phyloP scores from a whole-genome alignment of 768 basidiomycete species.

The Vararia minispora region DNA sequence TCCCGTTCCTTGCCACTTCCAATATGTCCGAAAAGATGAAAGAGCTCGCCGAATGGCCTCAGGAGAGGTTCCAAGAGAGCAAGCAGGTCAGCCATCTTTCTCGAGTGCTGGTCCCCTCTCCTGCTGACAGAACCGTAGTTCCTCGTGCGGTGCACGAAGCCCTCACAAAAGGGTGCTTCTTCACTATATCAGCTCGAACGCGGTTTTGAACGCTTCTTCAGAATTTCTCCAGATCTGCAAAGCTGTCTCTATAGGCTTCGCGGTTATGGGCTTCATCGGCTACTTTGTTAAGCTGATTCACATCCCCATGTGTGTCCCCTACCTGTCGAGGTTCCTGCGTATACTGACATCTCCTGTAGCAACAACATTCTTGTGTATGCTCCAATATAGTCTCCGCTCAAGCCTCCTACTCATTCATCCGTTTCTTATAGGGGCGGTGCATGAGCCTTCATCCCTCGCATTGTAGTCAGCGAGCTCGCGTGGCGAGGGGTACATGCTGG shows the following conservation, averaged over 20 bases:
- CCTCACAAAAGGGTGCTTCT: conserved; percentile 77
- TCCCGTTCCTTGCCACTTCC: conserved; percentile 13
- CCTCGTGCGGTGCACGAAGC: conserved; percentile 95
- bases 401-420: conserved; percentile 18
- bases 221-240: conserved; percentile 93
- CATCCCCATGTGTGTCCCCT: conserved; percentile 78
- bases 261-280: conserved; percentile 98
- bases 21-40: conserved; percentile 84
- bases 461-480: conserved; percentile 10
- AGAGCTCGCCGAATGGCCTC: conserved; percentile 86
- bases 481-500: conserved; percentile 13
- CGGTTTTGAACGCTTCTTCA: conserved; percentile 22
- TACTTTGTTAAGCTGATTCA: conserved; percentile 98
- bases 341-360: conserved; percentile 32
- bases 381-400: not conserved
- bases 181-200: not conserved
- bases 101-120: not conserved
- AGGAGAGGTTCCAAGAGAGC: conserved; percentile 88
- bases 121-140: conserved; percentile 40
- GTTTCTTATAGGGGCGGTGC: conserved; percentile 55
- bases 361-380: conserved; percentile 98
- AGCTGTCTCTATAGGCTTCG: conserved; percentile 95
- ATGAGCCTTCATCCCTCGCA: conserved; percentile 26
- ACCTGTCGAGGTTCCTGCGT: not conserved
- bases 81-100: conserved; percentile 57